These are phyloP conservation scores for Trichoderma orchidacearum DNA, from an alignment of 495 filamentous ascomycete species.

Conservation along the genomic window DNA sequence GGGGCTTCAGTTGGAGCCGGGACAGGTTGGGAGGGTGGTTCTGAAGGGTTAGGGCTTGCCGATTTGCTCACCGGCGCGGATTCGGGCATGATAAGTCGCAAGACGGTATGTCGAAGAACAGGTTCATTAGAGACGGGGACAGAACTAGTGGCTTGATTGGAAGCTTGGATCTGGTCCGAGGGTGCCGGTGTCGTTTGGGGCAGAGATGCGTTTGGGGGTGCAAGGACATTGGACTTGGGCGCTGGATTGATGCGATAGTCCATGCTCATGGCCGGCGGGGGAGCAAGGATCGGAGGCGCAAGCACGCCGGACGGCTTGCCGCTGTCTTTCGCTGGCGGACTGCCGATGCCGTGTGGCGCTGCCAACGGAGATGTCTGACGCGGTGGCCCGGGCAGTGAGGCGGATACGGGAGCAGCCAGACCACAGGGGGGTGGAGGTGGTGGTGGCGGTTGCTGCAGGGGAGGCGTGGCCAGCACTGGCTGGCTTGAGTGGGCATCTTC, in stretches of 20 bases:
- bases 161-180: not conserved
- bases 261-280: slow-evolving; percentile 11
- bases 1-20: slow-evolving; percentile 6
- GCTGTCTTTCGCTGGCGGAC: not conserved
- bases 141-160: not conserved
- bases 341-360: not conserved
- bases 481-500: slow-evolving; percentile 4
- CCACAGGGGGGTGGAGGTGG: slow-evolving; percentile 18
- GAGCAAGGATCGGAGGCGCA: slow-evolving; percentile 24
- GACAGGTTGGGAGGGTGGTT: not conserved
- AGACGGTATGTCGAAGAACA: not conserved
- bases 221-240: slow-evolving; percentile 24
- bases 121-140: slow-evolving; percentile 3
- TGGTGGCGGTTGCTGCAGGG: slow-evolving; percentile 12
- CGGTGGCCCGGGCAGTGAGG: not conserved
- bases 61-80: not conserved
- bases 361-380: not conserved
- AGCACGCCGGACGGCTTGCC: slow-evolving; percentile 20
- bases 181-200: not conserved
- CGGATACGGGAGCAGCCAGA: slow-evolving; percentile 23
- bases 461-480: slow-evolving; percentile 4
- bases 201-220: slow-evolving; percentile 26
- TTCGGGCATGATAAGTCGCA: not conserved
- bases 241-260: slow-evolving; percentile 5
- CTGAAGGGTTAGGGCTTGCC: not conserved